Conservation (phyloP, 1,139 yeast species). For the Dujonia santamariae region DNA sequence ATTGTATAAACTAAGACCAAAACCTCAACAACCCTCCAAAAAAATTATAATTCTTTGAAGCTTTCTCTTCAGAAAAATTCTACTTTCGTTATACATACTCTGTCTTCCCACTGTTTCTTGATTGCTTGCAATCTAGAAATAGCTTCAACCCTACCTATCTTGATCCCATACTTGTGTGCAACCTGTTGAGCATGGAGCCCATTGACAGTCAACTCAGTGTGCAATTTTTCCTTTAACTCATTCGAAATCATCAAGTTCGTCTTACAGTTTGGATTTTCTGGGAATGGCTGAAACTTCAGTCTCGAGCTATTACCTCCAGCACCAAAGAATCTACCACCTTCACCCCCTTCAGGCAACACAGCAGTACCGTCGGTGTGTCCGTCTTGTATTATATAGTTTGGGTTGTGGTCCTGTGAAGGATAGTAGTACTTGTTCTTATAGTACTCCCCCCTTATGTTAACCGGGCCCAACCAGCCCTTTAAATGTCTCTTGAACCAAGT, state of each 20-base stretch:
- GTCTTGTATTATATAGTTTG: slow-evolving; percentile 72
- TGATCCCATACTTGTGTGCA: slow-evolving; percentile 76
- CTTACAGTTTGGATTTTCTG: slow-evolving; percentile 64
- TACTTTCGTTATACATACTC: slow-evolving; percentile 48
- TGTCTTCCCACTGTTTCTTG: slow-evolving; percentile 57
- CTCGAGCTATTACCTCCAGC: slow-evolving; percentile 1
- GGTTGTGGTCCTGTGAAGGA: slow-evolving; percentile 69
- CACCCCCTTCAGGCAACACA: slow-evolving; percentile 11
- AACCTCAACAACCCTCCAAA: no score
- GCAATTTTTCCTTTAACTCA: slow-evolving; percentile 57
- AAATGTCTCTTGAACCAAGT: slow-evolving; percentile 28
- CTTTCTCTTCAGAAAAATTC: background rate
- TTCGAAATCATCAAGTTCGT: slow-evolving; percentile 63
- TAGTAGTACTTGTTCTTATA: slow-evolving; percentile 69
- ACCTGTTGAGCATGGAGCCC: slow-evolving; percentile 65
- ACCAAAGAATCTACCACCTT: slow-evolving; percentile 6
- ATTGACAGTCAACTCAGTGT: slow-evolving; percentile 51
- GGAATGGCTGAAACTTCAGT: slow-evolving; percentile 64
- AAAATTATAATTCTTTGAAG: slow-evolving; percentile 1
- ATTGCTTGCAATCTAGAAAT: slow-evolving; percentile 63
- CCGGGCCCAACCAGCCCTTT: slow-evolving; percentile 73
- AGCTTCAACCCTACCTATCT: slow-evolving; percentile 85
- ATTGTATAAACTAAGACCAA: slow-evolving; percentile 15
- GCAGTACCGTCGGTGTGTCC: slow-evolving; percentile 34
- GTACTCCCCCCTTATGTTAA: slow-evolving; percentile 81